Evolutionary conservation across 352 stramenopile species (phyloP).

Genomic region (Pythium oligandrum): DNA sequence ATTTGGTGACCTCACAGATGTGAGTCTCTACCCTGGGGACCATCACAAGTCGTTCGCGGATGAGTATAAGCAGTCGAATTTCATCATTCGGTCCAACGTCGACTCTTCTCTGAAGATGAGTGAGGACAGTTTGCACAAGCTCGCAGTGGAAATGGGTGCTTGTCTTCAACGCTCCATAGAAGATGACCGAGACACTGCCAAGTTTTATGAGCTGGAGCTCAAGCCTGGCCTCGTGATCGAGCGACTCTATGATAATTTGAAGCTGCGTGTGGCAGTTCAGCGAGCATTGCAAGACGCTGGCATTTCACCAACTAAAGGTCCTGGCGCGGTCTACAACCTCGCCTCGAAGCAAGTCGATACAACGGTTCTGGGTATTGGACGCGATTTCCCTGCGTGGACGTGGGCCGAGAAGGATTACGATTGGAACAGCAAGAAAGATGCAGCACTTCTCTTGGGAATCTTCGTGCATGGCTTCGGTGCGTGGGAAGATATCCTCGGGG

Average conservation of each 20-base stretch:
- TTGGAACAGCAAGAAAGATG: slow-evolving; percentile 74
- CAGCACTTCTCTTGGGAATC: slow-evolving; percentile 73
- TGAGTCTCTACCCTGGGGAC: slow-evolving; percentile 39
- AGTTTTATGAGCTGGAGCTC: slow-evolving; percentile 73
- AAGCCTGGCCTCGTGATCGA: slow-evolving; percentile 72
- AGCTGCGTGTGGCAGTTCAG: slow-evolving; percentile 79
- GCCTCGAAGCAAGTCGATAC: slow-evolving; percentile 67
- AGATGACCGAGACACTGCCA: slow-evolving; percentile 67
- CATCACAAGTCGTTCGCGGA: slow-evolving; percentile 57
- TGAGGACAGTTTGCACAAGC: slow-evolving; percentile 43
- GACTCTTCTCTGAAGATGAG: slow-evolving; percentile 44
- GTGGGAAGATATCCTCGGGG: slow-evolving; percentile 85
- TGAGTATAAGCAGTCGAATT: slow-evolving; percentile 73
- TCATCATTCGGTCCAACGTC: slow-evolving; percentile 65
- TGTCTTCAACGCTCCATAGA: slow-evolving; percentile 47
- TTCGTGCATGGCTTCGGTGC: slow-evolving; percentile 83
- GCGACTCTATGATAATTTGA: slow-evolving; percentile 82
- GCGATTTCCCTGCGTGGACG: slow-evolving; percentile 63
- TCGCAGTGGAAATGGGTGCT: slow-evolving; percentile 64
- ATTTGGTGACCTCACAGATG: slow-evolving; percentile 76
- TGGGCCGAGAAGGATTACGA: slow-evolving; percentile 83
- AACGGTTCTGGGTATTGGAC: slow-evolving; percentile 53
- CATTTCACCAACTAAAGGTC: slow-evolving; percentile 33
- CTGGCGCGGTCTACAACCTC: slow-evolving; percentile 47
- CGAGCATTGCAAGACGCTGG: slow-evolving; percentile 54